Conservation (phyloP, 805 yeast genomes). For the Pichia scutulata region DNA sequence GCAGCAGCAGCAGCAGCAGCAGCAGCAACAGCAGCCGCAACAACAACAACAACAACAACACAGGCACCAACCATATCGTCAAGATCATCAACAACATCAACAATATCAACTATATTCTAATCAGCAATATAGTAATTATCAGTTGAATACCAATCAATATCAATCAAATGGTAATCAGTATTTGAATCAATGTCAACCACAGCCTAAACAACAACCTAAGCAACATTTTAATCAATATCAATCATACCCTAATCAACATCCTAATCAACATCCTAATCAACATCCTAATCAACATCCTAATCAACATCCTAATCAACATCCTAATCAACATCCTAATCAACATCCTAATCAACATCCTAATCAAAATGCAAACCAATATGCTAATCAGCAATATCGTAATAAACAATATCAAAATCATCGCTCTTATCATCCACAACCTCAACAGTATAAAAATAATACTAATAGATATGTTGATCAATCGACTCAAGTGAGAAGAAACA, state of each 20-base stretch:
- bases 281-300: constrained; percentile 1
- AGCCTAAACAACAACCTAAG: too few relatives aligned
- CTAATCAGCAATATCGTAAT: neutral
- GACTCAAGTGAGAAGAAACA: neutral
- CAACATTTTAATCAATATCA: neutral
- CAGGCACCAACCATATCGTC: too few relatives aligned
- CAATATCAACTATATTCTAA: too few relatives aligned
- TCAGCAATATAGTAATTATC: too few relatives aligned
- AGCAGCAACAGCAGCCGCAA: too few relatives aligned
- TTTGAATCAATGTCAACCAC: too few relatives aligned
- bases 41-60: too few relatives aligned
- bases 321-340: neutral
- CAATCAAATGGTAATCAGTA: too few relatives aligned
- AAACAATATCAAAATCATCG: neutral
- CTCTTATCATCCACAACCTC: neutral
- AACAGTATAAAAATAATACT: neutral
- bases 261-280: too few relatives aligned
- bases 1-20: too few relatives aligned
- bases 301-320: neutral
- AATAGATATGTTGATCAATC: neutral
- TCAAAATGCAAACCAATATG: constrained; percentile 1
- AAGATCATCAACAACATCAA: too few relatives aligned
- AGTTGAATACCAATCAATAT: too few relatives aligned
- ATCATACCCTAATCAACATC: neutral
- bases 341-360: constrained; percentile 2